Evolutionary conservation across 208 protist species (phyloP), one percentile per base, ranked within the genome.

Genomic region (Wallacemonas rigidus): DNA sequence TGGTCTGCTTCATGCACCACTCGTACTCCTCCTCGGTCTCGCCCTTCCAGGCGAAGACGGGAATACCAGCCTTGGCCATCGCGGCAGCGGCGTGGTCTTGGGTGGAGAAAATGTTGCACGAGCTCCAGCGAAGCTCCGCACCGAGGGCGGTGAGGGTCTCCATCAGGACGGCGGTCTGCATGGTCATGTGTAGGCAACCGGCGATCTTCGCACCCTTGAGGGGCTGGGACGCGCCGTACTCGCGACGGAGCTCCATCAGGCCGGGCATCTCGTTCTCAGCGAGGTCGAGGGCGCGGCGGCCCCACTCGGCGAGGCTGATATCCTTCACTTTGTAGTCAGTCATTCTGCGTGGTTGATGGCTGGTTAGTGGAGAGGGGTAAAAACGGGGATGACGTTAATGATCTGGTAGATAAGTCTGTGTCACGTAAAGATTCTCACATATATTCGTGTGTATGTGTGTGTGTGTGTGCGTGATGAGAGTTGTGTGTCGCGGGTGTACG

Each of bases 51-150:
- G 99, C 99, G 79, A 99, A 99, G 41, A 99, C 98, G 56, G 96
- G 88, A 41, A 99, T 87, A 69, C 97, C 98, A 43, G 87, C 75
- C 69, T 96, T 96, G 60, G 97, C 89, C 61, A 94, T 89, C 26
- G 91, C 91, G 35, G 91, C 87, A 11, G 91, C 89, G 60, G 91
- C 91, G 80, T 93, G 84, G 68, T 94, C 92, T 85, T 99, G 98
- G 44, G 99, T 99, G 51, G 98, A 99, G 97, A 99, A 99, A 80
- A 99, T 99, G 96, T 99, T 99, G 94, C 98, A 99, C 8, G 93
- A 98, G 65, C 82, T 91, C 97, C 98, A 99, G 70, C 98, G 88
- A 68, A 99, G 88, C 77, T 99, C 86, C 44, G 99, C 99, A 71
- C 99, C 99, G 67, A 99, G 91, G n/a, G 77, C 89, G 45, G 79